A percentile compares a stretch with the other conserved stretches of the same genome.
phyloP scores from a whole-genome alignment of 139 green algal genomes.

The Chlorella sp. region DNA sequence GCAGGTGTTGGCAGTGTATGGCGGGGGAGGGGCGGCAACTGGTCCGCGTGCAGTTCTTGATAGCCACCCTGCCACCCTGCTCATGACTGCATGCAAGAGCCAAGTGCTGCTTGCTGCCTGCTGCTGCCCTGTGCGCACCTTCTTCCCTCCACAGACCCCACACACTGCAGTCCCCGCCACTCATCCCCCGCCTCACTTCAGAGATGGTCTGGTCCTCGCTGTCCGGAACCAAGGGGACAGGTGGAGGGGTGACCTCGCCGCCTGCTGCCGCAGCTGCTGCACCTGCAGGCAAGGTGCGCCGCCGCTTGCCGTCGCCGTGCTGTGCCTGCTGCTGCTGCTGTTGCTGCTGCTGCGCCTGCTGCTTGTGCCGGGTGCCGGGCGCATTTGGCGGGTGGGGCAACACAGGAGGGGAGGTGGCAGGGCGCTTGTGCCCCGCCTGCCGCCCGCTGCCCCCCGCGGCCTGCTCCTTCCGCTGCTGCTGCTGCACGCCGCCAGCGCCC shows the following conservation, averaged over 20 bases:
- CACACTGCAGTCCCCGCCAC: too few species aligned
- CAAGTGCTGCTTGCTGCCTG: too few species aligned
- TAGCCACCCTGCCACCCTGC: not conserved
- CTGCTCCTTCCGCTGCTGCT: constrained; percentile 2
- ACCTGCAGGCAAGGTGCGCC: not conserved
- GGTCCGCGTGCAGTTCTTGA: not conserved
- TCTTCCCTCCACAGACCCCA: too few species aligned
- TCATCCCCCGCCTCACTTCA: not conserved
- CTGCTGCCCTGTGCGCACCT: too few species aligned
- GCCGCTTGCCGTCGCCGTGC: constrained; percentile 9
- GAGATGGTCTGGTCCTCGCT: constrained; percentile 35
- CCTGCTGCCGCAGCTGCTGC: not conserved
- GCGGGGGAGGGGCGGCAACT: not conserved
- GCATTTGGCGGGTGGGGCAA: not conserved
- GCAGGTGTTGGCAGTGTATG: too few species aligned
- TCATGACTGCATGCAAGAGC: too few species aligned
- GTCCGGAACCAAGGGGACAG: not conserved
- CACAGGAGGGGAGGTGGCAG: not conserved
- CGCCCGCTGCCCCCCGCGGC: not conserved
- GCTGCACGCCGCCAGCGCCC: not conserved
- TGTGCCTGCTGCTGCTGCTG: not conserved
- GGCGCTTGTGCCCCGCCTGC: constrained; percentile 1
- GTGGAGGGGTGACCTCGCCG: constrained; percentile 1
- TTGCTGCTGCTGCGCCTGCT: not conserved
- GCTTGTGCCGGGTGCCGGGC: not conserved